Evolutionary conservation across 371 early-diverging fungal species (phyloP).

Genomic region (Entomophthora muscae): DNA sequence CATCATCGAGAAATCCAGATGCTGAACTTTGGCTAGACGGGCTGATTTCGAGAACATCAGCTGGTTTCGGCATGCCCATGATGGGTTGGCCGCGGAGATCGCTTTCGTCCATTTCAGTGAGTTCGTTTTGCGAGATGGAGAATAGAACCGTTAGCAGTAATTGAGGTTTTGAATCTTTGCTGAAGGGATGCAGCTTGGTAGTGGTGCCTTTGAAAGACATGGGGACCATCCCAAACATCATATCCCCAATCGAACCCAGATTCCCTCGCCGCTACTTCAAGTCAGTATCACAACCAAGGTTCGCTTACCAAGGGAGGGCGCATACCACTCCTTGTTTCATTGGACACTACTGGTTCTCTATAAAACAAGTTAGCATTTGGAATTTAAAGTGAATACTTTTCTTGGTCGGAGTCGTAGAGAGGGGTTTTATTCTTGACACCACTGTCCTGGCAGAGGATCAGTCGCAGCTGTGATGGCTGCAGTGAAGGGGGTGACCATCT

Average conservation of each 20-base stretch:
- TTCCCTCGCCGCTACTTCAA: constrained; percentile 19
- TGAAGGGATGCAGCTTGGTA: constrained; percentile 38
- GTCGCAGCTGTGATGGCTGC: not conserved
- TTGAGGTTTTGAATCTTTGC: constrained; percentile 30
- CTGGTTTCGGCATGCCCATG: constrained; percentile 16
- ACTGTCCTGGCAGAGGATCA: not conserved
- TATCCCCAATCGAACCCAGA: constrained; percentile 29
- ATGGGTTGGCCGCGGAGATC: constrained; percentile 17
- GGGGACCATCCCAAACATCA: constrained; percentile 49
- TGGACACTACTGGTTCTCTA: no score
- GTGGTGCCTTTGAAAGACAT: constrained; percentile 45
- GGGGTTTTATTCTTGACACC: not conserved
- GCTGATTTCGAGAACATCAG: not conserved
- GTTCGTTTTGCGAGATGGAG: constrained; percentile 15
- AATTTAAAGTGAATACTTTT: no score
- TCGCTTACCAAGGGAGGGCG: not conserved
- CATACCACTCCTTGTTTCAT: not conserved
- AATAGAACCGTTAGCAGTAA: constrained; percentile 39
- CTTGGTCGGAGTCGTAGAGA: not conserved
- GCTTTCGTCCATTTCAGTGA: constrained; percentile 10
- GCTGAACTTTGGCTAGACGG: not conserved
- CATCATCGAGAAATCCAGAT: not conserved
- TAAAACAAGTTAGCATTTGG: no score
- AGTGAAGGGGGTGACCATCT: not conserved
- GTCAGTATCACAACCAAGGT: not conserved